Evolutionary conservation across 495 filamentous ascomycete species (phyloP).

Genomic region (Neurospora terricola): DNA sequence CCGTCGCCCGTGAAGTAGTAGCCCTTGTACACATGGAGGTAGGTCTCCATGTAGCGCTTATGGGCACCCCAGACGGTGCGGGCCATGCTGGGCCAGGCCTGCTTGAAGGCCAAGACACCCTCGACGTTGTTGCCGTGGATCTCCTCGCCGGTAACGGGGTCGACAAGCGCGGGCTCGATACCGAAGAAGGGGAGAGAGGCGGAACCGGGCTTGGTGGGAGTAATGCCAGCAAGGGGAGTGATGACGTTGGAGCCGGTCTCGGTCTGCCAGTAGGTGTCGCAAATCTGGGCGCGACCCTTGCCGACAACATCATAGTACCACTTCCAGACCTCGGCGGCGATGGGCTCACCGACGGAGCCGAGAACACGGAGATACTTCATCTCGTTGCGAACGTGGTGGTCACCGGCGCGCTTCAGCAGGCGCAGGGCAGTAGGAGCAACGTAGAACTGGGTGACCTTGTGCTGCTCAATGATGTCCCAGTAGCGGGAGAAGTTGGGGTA

Average conservation of each 20-base stretch:
- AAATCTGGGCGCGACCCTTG: constrained; percentile 85
- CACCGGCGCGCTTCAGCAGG: constrained; percentile 86
- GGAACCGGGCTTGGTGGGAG: constrained; percentile 68
- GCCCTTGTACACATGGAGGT: constrained; percentile 94
- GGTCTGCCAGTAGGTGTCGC: constrained; percentile 99
- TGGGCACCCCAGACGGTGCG: constrained; percentile 97
- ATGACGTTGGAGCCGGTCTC: constrained; percentile 96
- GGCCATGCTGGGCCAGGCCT: constrained; percentile 98
- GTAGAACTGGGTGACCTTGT: constrained; percentile 96
- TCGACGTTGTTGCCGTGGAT: constrained; percentile 95
- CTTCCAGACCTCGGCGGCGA: constrained; percentile 98
- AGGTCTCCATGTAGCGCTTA: constrained; percentile 98
- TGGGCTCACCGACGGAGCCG: constrained; percentile 96
- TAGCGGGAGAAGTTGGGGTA: constrained; percentile 97
- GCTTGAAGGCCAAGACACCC: constrained; percentile 95
- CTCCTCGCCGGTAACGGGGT: constrained; percentile 90
- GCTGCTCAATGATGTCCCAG: constrained; percentile 96
- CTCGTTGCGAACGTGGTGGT: constrained; percentile 77
- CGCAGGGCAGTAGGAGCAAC: constrained; percentile 92
- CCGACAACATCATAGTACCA: constrained; percentile 98
- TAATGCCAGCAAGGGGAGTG: constrained; percentile 63
- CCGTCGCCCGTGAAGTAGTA: constrained; percentile 99
- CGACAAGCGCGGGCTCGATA: constrained; percentile 95
- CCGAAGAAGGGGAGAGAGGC: constrained; percentile 90
- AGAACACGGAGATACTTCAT: constrained; percentile 87